Conservation (phyloP, 495 filamentous ascomycete genomes). For the Daldinia decipiens region DNA sequence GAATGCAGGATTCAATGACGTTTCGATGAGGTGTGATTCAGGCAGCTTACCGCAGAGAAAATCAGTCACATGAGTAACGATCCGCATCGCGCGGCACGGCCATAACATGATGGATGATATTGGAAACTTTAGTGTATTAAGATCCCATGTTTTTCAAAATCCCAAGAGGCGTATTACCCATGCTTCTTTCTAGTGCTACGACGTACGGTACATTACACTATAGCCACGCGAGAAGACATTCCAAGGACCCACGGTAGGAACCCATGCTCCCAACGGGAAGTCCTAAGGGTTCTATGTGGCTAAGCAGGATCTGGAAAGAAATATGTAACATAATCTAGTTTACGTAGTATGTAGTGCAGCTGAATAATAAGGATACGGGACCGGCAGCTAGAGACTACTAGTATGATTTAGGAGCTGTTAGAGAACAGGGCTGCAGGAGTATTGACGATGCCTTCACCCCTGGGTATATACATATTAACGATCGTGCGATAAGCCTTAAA, state of each 20-base stretch:
- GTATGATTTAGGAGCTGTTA: background rate
- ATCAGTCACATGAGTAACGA: conserved; percentile 38
- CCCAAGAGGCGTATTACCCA: conserved; percentile 16
- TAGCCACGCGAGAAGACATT: conserved; percentile 18
- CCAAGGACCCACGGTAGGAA: conserved; percentile 16
- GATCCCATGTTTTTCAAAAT: conserved; percentile 13
- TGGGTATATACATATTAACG: background rate
- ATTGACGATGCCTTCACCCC: background rate
- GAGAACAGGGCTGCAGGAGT: background rate
- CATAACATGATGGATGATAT: conserved; percentile 8
- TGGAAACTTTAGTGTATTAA: conserved; percentile 5
- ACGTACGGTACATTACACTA: conserved; percentile 13
- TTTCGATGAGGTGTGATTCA: conserved; percentile 36
- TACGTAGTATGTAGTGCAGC: background rate
- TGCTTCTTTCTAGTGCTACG: conserved; percentile 15
- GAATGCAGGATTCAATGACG: conserved; percentile 28
- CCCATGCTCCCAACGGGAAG: conserved; percentile 22
- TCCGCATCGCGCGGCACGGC: conserved; percentile 23
- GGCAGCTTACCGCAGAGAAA: conserved; percentile 37
- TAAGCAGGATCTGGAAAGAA: conserved; percentile 15
- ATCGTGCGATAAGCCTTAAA: background rate
- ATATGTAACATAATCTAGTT: conserved; percentile 5
- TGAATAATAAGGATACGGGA: background rate
- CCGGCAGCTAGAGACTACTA: conserved; percentile 3
- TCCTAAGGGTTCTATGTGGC: conserved; percentile 11